Evolutionary conservation across 768 basidiomycete species (phyloP), one percentile per base, ranked within the genome.

Genomic region (Erythrobasidium yunnanense): DNA sequence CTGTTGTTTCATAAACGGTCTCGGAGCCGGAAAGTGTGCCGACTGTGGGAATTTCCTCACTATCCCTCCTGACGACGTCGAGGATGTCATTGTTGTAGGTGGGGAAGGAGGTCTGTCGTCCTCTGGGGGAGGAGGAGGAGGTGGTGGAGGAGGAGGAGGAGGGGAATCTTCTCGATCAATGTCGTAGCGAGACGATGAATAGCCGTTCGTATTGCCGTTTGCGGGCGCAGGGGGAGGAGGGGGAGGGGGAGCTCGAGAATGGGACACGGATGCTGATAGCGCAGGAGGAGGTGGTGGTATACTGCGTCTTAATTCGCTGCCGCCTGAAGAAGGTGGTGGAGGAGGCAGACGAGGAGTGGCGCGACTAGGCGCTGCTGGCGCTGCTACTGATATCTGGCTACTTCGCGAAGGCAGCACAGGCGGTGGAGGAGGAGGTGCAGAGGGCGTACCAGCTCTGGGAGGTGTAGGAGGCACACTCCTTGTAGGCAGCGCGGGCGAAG

Each of bases 41-140:
- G 60, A 63, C 30, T 63, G 60, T 4, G 60, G 60, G 60, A 63
- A 63, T 32, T 63, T 63, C n/a, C 60, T 20, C 8, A 49, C 49
- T 7, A 63, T 51, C 18, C 45, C 30, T 32, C 60, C 60, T 11
- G 60, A 63, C 4, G 60, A 38, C 2, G 45, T 63, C 18, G 46
- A 30, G 5, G 46, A 50, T 15, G 49, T 63, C 60, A 63, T 63
- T 5, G 60, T 63, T 30, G 60, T 29, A n/a, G 60, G 60, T 23
- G 60, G 60, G 15, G 46, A 50, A 4, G 60, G 47, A 3, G 60
- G 60, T 6, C 60, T 32, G 18, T 50, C 47, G 20, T 27, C 46
- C 30, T 49, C 47, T 5, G 33, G 29, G 32, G 33, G 30, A 47
- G 56, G 60, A 2, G 45, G 46, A 17, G 60, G 60, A 4, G 60